Evolutionary conservation across 1,139 yeast genomes (phyloP).

Genomic region (Candida sojae): DNA sequence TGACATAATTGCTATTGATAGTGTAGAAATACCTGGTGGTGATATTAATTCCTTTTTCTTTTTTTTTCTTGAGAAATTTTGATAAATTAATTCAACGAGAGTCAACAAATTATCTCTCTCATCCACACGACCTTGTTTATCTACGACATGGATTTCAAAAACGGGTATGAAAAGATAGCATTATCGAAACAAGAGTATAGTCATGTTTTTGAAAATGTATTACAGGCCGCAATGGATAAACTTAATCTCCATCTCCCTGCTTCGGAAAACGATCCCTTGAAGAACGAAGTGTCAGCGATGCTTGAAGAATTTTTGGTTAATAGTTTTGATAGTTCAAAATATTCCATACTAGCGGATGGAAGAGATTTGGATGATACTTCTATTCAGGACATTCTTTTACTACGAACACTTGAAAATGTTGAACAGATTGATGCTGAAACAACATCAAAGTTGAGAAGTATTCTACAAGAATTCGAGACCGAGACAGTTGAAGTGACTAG

Average conservation of each 20-base stretch:
- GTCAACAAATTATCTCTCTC: too few species aligned
- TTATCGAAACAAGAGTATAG: constrained; percentile 53
- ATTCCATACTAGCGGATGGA: constrained; percentile 55
- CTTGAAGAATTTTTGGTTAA: constrained; percentile 48
- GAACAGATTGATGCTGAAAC: constrained; percentile 66
- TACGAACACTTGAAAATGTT: constrained; percentile 40
- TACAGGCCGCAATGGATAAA: constrained; percentile 39
- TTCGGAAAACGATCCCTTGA: constrained; percentile 46
- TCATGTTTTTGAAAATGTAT: constrained; percentile 45
- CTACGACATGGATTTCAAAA: constrained; percentile 1
- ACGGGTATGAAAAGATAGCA: constrained; percentile 41
- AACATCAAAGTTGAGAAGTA: constrained; percentile 53
- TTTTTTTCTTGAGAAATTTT: not conserved
- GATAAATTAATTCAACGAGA: constrained; percentile 19
- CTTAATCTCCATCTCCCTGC: constrained; percentile 50
- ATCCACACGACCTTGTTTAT: too few species aligned
- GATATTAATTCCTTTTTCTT: not conserved
- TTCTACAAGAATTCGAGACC: constrained; percentile 57
- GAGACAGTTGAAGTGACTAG: constrained; percentile 55
- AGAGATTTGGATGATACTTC: constrained; percentile 17
- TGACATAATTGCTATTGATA: constrained; percentile 23
- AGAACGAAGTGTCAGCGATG: constrained; percentile 41
- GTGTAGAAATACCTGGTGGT: not conserved
- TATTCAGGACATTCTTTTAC: constrained; percentile 28
- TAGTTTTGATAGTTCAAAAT: constrained; percentile 53